Base-by-base conservation (phyloP, 345 rosid species). In the Murraya koenigii region DNA sequence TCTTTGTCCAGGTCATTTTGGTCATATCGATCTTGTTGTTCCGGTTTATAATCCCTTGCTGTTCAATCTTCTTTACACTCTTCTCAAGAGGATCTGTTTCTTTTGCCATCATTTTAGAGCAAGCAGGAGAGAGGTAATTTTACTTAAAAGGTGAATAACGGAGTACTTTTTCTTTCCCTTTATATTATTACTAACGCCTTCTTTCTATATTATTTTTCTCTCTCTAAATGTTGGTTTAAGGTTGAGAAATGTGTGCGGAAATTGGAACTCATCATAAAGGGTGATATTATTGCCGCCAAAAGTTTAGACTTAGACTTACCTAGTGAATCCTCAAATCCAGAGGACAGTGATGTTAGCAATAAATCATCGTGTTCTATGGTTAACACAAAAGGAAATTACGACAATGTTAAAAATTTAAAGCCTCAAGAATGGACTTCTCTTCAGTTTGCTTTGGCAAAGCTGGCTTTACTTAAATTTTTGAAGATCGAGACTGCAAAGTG, bases 1-100 rank as follows among this genome's bases (percentile, higher is more conserved):
- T 70, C 26, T 74, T 77, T 96, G 99, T 76, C 94, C 97, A 4
- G 99, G 99, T 62, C 99, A 96, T 79, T 96, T 95, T 78, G 99
- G 99, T 59, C 97, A 90, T 79, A 87, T 94, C 8, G 92, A 91
- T 68, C 95, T 96, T 56, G 84, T 94, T 76, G 86, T 71, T 65
- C 91, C 97, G 7, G 87, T 87, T 47, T 93, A 92, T 72, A 92
- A 92, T 85, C 95, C 98, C 2, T 78, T 95, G 83, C 90, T 95
- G 39, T 93, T 95, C 85, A 77, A 77, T 84, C 69, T 84, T 49
- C 90, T 95, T 35, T 78, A 81, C 80, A 90, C 67, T 70, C 72
- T 95, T 81, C 78, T 95, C 44, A 90, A 90, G 66, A 86, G 83
- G 78, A 88, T 89, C 23, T 95, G 98, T 72, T 89, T 93, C 80